Evolutionary conservation across 1,139 yeast genomes (phyloP), one percentile per base, ranked within the genome.

Genomic region (Scheffersomyces titani): DNA sequence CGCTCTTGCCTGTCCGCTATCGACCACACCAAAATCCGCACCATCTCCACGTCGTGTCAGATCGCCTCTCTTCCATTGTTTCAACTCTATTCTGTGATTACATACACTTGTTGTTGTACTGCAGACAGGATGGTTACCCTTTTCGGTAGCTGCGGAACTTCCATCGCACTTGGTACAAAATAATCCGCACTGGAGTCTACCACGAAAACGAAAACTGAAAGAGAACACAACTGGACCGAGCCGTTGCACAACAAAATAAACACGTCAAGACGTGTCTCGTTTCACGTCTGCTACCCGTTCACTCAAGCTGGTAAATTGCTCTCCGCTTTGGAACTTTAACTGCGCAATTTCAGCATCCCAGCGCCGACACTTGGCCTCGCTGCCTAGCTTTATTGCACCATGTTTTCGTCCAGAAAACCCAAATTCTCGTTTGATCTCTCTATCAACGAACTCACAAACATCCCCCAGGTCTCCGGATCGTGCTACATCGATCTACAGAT

Each of bases 381-480:
- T 11, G 16, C 40, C 1, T 11, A 30, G 40, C 40, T 30, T 11
- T 9, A 9, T 46, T 36, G 40, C 47, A 47, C 21, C 9, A 52
- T 52, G 54, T 52, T 52, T 47, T 57, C 62, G 18, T 56, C 64
- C 44, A 69, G 64, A 49, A 71, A 69, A 56, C 82, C 83, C 19
- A 76, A 74, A 67, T 93, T 91, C 70, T 75, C 84, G 54, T 78
- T 92, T 52, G 73, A 79, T 24, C 73, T 92, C 47, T 73, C 81
- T 20, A 81, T 93, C 55, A 83, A 85, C 57, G 96, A 90, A 63
- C 76, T 93, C 53, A 81, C 88, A 40, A 93, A 93, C 67, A 84
- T 93, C 47, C 98, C 98, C 0, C 92, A 90, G 63, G 82, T 89
- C 2, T 78, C 85, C 2, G 97, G 97, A 0, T 70, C 77, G 50